These are phyloP conservation scores for Gymnopilus junonius DNA, from an alignment of 768 basidiomycete genomes.

Conservation along the genomic window DNA sequence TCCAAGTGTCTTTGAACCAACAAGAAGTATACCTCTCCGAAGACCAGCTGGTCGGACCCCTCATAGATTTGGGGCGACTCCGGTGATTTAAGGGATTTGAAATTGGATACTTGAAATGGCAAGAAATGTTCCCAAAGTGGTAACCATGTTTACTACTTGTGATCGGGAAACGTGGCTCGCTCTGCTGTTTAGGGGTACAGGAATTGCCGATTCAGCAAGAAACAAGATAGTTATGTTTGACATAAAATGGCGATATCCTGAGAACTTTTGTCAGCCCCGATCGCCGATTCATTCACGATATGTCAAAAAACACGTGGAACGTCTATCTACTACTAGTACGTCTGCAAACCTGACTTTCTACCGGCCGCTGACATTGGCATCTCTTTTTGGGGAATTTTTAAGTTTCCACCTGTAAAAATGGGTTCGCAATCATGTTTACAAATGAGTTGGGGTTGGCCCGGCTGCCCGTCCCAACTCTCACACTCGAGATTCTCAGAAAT, in stretches of 20 bases:
- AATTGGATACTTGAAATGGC: constrained; percentile 14
- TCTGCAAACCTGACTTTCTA: neutral
- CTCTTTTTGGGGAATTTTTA: neutral
- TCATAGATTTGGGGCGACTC: neutral
- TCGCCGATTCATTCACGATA: neutral
- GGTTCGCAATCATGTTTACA: no score
- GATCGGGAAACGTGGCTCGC: constrained; percentile 21
- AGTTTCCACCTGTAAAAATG: no score
- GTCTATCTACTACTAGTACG: no score
- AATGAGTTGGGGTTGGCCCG: no score
- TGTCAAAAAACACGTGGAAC: no score
- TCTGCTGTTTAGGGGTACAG: neutral
- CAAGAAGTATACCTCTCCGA: neutral
- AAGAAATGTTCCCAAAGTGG: constrained; percentile 21
- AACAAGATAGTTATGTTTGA: neutral
- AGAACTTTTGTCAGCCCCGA: neutral
- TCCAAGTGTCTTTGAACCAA: neutral
- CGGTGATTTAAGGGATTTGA: neutral
- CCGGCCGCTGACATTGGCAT: neutral
- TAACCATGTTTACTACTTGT: neutral
- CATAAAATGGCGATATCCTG: neutral
- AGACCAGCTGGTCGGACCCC: neutral
- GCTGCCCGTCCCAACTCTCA: no score
- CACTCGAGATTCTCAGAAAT: no score
- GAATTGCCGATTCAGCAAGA: neutral